Evolutionary conservation across 169 alveolate species (phyloP).

Genomic region (Cytauxzoon felis): DNA sequence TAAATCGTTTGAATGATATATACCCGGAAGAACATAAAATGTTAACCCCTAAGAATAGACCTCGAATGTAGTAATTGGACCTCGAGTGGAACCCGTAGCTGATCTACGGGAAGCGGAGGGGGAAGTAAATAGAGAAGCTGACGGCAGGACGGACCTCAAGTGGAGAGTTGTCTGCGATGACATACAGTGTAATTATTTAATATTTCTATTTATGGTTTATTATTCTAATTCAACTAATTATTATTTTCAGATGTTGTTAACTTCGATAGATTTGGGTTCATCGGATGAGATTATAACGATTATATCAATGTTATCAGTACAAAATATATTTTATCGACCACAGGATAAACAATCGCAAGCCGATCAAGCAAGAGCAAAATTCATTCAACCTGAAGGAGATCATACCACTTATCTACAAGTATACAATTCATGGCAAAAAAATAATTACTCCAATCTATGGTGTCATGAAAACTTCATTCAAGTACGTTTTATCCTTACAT

Average conservation of each 20-base stretch:
- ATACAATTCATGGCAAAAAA: conserved; percentile 92
- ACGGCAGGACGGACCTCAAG: too few species aligned
- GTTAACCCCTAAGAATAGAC: too few species aligned
- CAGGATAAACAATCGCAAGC: conserved; percentile 93
- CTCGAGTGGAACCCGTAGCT: too few species aligned
- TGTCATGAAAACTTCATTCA: conserved; percentile 96
- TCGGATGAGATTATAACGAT: conserved; percentile 96
- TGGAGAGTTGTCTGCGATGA: conserved; percentile 82
- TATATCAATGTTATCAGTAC: conserved; percentile 96
- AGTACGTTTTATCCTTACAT: conserved; percentile 66
- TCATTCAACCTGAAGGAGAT: conserved; percentile 97
- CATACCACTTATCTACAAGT: conserved; percentile 93
- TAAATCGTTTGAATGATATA: too few species aligned
- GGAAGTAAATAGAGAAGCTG: too few species aligned
- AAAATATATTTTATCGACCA: conserved; percentile 96
- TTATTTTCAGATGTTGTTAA: conserved; percentile 81
- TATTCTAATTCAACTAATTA: conserved; percentile 75
- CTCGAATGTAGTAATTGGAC: too few species aligned
- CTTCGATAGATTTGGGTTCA: conserved; percentile 96
- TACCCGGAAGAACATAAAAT: too few species aligned
- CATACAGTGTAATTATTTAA: conserved; percentile 75
- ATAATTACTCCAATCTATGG: conserved; percentile 91
- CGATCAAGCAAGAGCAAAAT: conserved; percentile 92
- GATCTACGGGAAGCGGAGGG: too few species aligned
- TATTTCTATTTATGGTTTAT: conserved; percentile 78